phyloP scores from a whole-genome alignment of 2,329 filamentous ascomycete species.

The Talaromyces atroroseus region DNA sequence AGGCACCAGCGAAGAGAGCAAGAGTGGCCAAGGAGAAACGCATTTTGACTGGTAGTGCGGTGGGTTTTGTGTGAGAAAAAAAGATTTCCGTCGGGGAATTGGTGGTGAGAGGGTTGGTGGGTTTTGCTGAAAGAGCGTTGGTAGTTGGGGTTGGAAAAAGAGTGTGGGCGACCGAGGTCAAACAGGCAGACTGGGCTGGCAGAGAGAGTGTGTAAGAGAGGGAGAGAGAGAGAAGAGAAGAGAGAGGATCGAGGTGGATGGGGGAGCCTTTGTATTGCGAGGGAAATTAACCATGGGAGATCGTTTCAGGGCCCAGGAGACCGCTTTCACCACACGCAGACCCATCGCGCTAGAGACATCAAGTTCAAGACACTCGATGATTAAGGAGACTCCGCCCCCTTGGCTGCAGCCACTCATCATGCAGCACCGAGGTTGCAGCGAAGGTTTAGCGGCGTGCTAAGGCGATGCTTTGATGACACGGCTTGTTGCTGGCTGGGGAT shows the following conservation, averaged over 20 bases:
- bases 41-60: slow-evolving; percentile 31
- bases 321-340: too few species aligned
- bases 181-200: slow-evolving; percentile 24
- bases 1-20: slow-evolving; percentile 35
- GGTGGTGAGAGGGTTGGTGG: slow-evolving; percentile 21
- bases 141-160: slow-evolving; percentile 37
- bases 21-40: slow-evolving; percentile 39
- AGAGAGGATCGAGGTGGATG: slow-evolving; percentile 17
- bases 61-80: slow-evolving; percentile 23
- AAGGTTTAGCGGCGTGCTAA: too few species aligned
- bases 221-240: not conserved
- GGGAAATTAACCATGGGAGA: slow-evolving; percentile 28
- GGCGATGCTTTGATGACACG: too few species aligned
- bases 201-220: slow-evolving; percentile 18
- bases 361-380: not conserved
- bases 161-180: slow-evolving; percentile 42
- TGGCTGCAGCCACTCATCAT: not conserved
- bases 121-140: slow-evolving; percentile 25
- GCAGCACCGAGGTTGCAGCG: too few species aligned
- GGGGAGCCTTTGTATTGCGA: slow-evolving; percentile 32
- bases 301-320: slow-evolving; percentile 3
- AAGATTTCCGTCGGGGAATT: slow-evolving; percentile 22
- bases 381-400: not conserved
- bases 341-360: not conserved
- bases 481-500: too few species aligned